phyloP scores from a whole-genome alignment of 306 rosid genomes.

The Cyclanthera cordifolia region DNA sequence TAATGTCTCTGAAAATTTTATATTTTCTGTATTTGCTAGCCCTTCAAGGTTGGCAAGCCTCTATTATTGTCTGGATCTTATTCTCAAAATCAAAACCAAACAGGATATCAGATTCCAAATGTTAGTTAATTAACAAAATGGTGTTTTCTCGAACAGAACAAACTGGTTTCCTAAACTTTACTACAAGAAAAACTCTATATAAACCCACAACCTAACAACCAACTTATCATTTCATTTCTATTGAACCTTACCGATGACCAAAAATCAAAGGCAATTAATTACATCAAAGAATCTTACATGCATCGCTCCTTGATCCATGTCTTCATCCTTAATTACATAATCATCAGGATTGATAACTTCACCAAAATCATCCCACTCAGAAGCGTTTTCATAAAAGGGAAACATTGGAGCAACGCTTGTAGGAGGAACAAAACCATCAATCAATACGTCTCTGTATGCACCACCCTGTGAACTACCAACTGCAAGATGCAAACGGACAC shows the following conservation, averaged over 20 bases:
- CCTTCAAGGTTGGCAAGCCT: neutral
- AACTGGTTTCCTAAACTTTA: neutral
- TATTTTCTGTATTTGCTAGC: neutral
- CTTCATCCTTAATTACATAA: conserved; percentile 89
- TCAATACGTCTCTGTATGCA: conserved; percentile 52
- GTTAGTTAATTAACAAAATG: neutral
- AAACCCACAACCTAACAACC: conserved; percentile 1
- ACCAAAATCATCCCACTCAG: conserved; percentile 95
- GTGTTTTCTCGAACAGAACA: neutral
- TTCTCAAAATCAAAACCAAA: neutral
- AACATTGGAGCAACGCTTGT: conserved; percentile 79
- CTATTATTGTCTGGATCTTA: neutral
- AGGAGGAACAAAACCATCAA: conserved; percentile 89
- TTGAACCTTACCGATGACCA: neutral
- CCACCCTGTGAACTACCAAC: conserved; percentile 41
- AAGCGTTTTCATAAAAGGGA: conserved; percentile 62
- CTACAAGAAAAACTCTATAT: neutral
- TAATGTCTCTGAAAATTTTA: neutral
- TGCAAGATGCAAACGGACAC: conserved; percentile 24
- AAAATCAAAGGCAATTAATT: neutral
- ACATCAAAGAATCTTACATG: conserved; percentile 35
- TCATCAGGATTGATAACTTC: conserved; percentile 98
- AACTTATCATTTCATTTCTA: neutral
- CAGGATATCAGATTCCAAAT: conserved; percentile 7
- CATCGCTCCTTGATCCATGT: conserved; percentile 59